Evolutionary conservation across 257 asterid genomes (phyloP), one percentile per base, ranked within the genome.

Genomic region (Anisodus tanguticus): DNA sequence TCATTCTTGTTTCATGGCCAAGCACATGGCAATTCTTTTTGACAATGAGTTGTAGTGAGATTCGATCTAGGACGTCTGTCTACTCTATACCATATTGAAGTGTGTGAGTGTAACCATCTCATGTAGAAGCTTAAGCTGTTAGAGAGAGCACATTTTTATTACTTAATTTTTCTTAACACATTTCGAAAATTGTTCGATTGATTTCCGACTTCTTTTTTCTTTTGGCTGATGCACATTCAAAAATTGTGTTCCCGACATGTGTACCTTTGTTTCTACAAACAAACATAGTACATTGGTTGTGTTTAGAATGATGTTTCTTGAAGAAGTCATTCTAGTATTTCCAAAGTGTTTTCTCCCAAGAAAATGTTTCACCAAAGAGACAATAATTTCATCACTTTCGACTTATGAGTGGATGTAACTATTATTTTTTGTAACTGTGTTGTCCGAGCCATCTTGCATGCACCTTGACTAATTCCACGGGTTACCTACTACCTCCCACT

Each of bases 271-370:
- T 74, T 71, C 80, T 72, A 19, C n/a, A 0, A 71, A 71, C 17
- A 43, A 45, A 45, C 41, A 19, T 22, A 47, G 11, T 72, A 45
- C 59, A 10, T 22, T n/a, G 35, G 41, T 67, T 67, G 80, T 10
- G n/a, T 10, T 72, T 10, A 39, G 41, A 45, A 19, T 19, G 41
- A n/a, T 72, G n/a, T 45, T 47, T 72, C 80, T 19, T 72, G 59
- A 71, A 72, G 16, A 45, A 47, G 16, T 72, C 80, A 74, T 74
- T 47, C 58, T 47, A 72, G 60, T 49, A 47, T 2, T 45, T 72
- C n/a, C 37, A 9, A 71, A 68, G 26, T 69, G 54, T 16, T 69
- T 0, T 69, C 79, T 71, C 37, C 35, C 45, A 17, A 45, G n/a
- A 72, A 74, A 74, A 49, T 74, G n/a, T 71, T 72, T 12, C 57